Evolutionary conservation across 2,329 filamentous ascomycete species (phyloP), one percentile per base, ranked within the genome.

Genomic region (Stagonosporopsis cucurbitacearum): DNA sequence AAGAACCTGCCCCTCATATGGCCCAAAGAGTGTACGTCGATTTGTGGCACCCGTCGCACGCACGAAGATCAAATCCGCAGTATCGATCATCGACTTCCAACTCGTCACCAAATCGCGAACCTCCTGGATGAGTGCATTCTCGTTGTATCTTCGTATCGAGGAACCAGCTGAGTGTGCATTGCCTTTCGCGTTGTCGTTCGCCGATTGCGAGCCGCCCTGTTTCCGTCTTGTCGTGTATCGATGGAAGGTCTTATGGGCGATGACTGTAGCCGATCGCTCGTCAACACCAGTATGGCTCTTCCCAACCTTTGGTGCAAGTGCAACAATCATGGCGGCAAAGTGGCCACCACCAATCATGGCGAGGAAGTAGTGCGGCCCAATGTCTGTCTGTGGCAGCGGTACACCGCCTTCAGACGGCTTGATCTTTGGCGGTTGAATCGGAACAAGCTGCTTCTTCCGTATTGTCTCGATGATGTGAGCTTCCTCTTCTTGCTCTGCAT

Each of bases 261-360:
- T 83, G 0, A 98, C 91, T 0, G 89, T 89, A 6, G 94, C 92
- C 69, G 96, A 90, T 49, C 91, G 84, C 63, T 96, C 92, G 71
- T 96, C 85, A 1, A 89, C 82, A 0, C 90, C 89, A 12, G 84
- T 80, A 3, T 82, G 81, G 48, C 86, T 86, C 71, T 91, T 94
- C 33, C 86, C 85, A 49, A 89, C 81, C 59, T 92, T 90, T 0
- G 95, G 93, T 0, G 91, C 87, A 4, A 98, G 82, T 0, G 92
- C 92, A 11, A 99, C 90, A 11, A 98, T 82, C 93, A 98, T 98
- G 46, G 91, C 95, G 0, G 95, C 95, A 71, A 99, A 99, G 74
- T 99, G 95, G 0, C 95, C 95, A 57, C 95, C 95, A 22, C 95
- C 95, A 46, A 99, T 96, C 95, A 99, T 99, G 77, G 93, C 98